Base-by-base conservation (phyloP, 176 grass and related monocot species). In the Aegilops bicornis region DNA sequence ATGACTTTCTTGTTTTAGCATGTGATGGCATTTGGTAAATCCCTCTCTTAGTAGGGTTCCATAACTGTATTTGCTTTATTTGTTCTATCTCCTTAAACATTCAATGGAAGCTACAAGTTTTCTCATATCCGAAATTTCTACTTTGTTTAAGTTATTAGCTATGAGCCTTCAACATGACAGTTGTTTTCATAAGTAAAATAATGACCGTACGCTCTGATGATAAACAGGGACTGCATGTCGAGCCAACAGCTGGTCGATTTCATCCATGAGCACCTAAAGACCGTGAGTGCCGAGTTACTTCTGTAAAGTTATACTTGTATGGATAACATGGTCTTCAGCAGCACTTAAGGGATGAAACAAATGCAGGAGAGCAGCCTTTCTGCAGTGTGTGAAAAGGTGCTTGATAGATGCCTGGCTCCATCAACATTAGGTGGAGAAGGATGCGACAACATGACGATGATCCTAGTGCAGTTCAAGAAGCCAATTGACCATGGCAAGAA, bases 21-120 rank as follows among this genome's bases (percentile, higher is more conserved):
- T 98, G 96, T 47, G 96, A 98, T 87, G 96, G 96, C 82, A 88
- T 98, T 81, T 98, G 96, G 96, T 98, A 98, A 90, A 64, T 33
- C 43, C 65, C 14, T 78, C 15, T 39, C 10, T 47, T 27, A 25
- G 25, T 27, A 69, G 15, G 29, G 6, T 52, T 52, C 16, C 37
- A 54, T 69, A 20, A 63, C 14, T 63, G 20, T 15, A 76, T 52
- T 8, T 77, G 3, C 40, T 74, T 39, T 22, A 43, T 62, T 63
- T 59, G 19, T 13, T 37, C 15, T 4, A 52, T 70, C 48, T 82
- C 24, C 72, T 81, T 23, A 30, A 39, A 31, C 42, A 52, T 75
- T 66, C 48, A 45, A 10, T 0, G 2, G 20, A 29, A 56, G 11
- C 30, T 67, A 10, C 15, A 35, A 27, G 11, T 77, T 33, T 77